These are phyloP conservation scores for Scheffersomyces lignicola DNA, from an alignment of 1,139 yeast genomes.

Conservation along the genomic window DNA sequence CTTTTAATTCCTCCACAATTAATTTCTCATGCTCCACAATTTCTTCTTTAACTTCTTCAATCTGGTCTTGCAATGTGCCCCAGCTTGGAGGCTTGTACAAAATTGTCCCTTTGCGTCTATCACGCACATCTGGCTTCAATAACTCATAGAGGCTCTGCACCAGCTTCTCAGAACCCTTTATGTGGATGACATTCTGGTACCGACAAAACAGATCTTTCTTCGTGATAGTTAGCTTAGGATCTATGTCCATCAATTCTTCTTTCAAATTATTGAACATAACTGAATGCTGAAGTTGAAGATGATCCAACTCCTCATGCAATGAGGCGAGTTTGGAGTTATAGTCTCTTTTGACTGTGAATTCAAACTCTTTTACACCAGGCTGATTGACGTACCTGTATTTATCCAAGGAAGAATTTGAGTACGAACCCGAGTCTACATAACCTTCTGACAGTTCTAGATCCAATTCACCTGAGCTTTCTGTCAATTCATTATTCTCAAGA, in stretches of 20 bases:
- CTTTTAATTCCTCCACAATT: constrained; percentile 44
- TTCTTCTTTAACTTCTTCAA: constrained; percentile 23
- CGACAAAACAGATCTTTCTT: constrained; percentile 34
- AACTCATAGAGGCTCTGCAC: constrained; percentile 17
- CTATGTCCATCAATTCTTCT: constrained; percentile 21
- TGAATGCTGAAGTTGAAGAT: constrained; percentile 24
- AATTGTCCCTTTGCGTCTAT: constrained; percentile 29
- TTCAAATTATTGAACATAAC: constrained; percentile 21
- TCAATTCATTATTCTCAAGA: constrained; percentile 9
- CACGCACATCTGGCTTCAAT: constrained; percentile 23
- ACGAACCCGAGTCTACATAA: constrained; percentile 8
- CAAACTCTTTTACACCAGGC: constrained; percentile 9
- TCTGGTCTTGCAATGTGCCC: constrained; percentile 28
- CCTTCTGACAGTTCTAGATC: constrained; percentile 6
- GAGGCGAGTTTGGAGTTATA: constrained; percentile 24
- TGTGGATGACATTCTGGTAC: constrained; percentile 30
- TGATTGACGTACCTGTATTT: constrained; percentile 19
- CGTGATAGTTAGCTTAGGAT: constrained; percentile 26
- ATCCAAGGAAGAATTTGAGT: constrained; percentile 19
- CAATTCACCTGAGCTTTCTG: constrained; percentile 8
- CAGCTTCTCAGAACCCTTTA: constrained; percentile 34
- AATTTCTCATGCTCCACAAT: constrained; percentile 43
- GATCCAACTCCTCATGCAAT: constrained; percentile 36
- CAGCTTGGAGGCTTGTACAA: constrained; percentile 34
- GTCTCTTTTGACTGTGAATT: constrained; percentile 30